Evolutionary conservation across 345 rosid genomes (phyloP), one percentile per base, ranked within the genome.

Genomic region (Leavenworthia alabamica): DNA sequence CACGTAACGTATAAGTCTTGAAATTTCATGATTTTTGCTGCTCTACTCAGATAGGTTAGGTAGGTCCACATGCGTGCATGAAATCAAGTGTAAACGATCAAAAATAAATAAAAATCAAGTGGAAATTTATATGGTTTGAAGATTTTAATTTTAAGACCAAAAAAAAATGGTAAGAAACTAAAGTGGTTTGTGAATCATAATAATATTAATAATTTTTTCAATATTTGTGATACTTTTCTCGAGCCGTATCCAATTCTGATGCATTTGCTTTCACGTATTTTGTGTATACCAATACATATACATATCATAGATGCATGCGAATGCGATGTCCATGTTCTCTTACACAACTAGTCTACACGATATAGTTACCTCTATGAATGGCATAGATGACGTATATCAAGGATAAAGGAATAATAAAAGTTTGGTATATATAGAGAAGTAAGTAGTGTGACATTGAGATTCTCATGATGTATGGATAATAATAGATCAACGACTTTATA

Each of bases 371-470:
- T 46, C 23, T 22, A 17, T 46, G 32, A 44, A 36, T 66, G 48
- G 31, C 32, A 66, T 58, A 68, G 42, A 29, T 60, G 47, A 68
- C 60, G 67, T 68, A 24, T 33, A 29, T 50, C 17, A 3, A 28
- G 37, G 43, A 44, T 19, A 68, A 26, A 35, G 17, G 22, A 53
- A 69, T 26, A 53, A 53, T 60, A 44, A 60, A 68, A 56, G 33
- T 68, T 43, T 32, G n/a, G 24, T 60, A 27, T 22, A 16, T 44
- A 52, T 35, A 26, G 8, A 51, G 39, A 52, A 8, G 73, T 36
- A 15, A n/a, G n/a, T n/a, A n/a, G n/a, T 69, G 73, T 69, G 67
- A 69, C 62, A 35, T 69, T 54, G 68, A 61, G 56, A 68, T 68
- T 60, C 67, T 53, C 43, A 44, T 45, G 39, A 51, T 60, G 67